Percentiles rank a stretch among this genome's conserved stretches.
These are phyloP conservation scores for Globisporangium alternatum DNA, from an alignment of 352 stramenopile species.

Conservation along the genomic window DNA sequence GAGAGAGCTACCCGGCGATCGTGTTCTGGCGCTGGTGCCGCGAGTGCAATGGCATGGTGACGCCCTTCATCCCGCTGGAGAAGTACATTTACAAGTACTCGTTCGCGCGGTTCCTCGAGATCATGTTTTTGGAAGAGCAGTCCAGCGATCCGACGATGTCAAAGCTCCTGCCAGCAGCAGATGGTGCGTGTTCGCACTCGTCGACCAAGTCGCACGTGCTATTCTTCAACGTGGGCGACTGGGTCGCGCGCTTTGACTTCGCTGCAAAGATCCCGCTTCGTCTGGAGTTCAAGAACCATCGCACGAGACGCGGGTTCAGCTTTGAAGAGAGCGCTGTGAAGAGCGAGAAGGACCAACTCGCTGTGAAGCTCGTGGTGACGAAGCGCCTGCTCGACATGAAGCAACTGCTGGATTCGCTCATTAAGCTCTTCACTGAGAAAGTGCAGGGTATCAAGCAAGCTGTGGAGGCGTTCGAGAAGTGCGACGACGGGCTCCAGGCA, in stretches of 20 bases:
- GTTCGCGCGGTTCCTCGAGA: slow-evolving; percentile 97
- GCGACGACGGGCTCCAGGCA: slow-evolving; percentile 44
- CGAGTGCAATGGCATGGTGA: slow-evolving; percentile 92
- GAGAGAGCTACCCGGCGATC: slow-evolving; percentile 63
- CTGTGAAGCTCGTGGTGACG: slow-evolving; percentile 31
- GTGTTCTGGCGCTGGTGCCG: slow-evolving; percentile 97
- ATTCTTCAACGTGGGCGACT: slow-evolving; percentile 80
- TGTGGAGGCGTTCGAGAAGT: slow-evolving; percentile 58
- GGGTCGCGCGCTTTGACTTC: slow-evolving; percentile 72
- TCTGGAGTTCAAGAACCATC: slow-evolving; percentile 17
- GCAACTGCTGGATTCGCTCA: slow-evolving; percentile 38
- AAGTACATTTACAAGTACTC: slow-evolving; percentile 97
- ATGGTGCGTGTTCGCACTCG: slow-evolving; percentile 36
- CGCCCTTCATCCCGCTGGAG: slow-evolving; percentile 84
- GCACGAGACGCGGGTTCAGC: slow-evolving; percentile 13
- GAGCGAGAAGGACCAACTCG: slow-evolving; percentile 17
- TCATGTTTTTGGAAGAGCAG: slow-evolving; percentile 91
- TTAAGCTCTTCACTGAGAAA: slow-evolving; percentile 58
- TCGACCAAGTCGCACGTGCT: slow-evolving; percentile 65
- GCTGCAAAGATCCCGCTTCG: slow-evolving; percentile 36
- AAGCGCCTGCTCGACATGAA: slow-evolving; percentile 31
- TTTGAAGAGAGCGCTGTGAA: neutral
- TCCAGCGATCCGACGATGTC: slow-evolving; percentile 21
- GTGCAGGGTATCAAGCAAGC: slow-evolving; percentile 54
- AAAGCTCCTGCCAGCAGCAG: slow-evolving; percentile 13